Conservation (phyloP, 768 basidiomycete genomes). For the Tubosaeta sp. region DNA sequence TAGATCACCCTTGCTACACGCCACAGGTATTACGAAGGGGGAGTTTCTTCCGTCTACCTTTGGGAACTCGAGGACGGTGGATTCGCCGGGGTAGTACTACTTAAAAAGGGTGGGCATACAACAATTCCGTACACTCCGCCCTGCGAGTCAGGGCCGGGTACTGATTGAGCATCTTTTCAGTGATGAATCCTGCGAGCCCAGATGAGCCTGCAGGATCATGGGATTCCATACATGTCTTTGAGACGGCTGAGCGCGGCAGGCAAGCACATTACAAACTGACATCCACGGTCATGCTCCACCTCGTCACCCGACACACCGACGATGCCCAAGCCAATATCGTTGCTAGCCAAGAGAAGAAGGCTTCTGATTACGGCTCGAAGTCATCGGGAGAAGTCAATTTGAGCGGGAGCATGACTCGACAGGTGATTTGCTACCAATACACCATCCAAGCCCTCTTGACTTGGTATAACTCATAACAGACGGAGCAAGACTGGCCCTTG, state of each 20-base stretch:
- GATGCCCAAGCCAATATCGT: conserved; percentile 14
- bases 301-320: conserved; percentile 52
- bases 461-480: conserved; percentile 40
- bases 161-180: conserved; percentile 34
- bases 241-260: conserved; percentile 85
- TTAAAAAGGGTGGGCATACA: conserved; percentile 78
- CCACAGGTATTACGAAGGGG: conserved; percentile 93
- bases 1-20: background rate
- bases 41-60: conserved; percentile 92
- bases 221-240: conserved; percentile 99
- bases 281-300: conserved; percentile 93
- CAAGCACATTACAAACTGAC: conserved; percentile 97
- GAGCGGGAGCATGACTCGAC: conserved; percentile 96
- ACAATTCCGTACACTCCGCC: conserved; percentile 3
- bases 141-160: background rate
- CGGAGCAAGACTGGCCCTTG: conserved; percentile 82
- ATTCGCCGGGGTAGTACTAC: conserved; percentile 92
- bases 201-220: conserved; percentile 81
- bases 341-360: conserved; percentile 32
- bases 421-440: conserved; percentile 51
- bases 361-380: conserved; percentile 46
- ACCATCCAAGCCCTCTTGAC: conserved; percentile 4
- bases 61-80: conserved; percentile 98
- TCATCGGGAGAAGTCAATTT: conserved; percentile 74
- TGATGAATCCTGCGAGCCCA: conserved; percentile 50